Percentiles rank a stretch among this genome's conserved stretches.
Evolutionary conservation across 768 basidiomycete genomes (phyloP).

Genomic region (Suillus paluster): DNA sequence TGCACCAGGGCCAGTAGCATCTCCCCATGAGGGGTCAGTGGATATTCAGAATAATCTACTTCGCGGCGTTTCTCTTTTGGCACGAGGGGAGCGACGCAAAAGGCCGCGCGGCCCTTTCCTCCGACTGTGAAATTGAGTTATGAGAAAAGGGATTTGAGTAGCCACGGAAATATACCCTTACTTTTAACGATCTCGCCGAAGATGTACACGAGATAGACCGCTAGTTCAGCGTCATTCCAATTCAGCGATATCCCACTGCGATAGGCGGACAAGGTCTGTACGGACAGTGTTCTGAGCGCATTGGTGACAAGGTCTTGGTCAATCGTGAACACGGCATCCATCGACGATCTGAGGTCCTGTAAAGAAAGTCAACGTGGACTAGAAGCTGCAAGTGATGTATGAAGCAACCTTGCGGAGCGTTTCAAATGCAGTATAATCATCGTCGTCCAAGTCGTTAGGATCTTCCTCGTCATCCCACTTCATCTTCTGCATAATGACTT

Average conservation of each 20-base stretch:
- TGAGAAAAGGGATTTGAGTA: slow-evolving; percentile 7
- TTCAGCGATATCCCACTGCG: slow-evolving; percentile 61
- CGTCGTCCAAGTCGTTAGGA: slow-evolving; percentile 85
- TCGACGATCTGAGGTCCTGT: slow-evolving; percentile 83
- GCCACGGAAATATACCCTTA: slow-evolving; percentile 38
- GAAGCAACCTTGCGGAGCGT: slow-evolving; percentile 75
- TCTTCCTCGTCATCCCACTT: slow-evolving; percentile 87
- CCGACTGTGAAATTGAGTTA: slow-evolving; percentile 49
- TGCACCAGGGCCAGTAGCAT: slow-evolving; percentile 84
- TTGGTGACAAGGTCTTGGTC: slow-evolving; percentile 86
- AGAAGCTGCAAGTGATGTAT: slow-evolving; percentile 6
- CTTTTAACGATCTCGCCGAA: slow-evolving; percentile 94
- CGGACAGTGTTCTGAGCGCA: slow-evolving; percentile 71
- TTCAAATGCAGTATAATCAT: slow-evolving; percentile 83
- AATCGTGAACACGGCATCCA: slow-evolving; percentile 86
- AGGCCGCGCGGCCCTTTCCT: slow-evolving; percentile 82
- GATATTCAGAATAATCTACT: slow-evolving; percentile 76
- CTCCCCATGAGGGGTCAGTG: slow-evolving; percentile 89
- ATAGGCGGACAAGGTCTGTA: slow-evolving; percentile 76
- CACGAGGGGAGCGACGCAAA: slow-evolving; percentile 75
- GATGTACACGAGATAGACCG: slow-evolving; percentile 90
- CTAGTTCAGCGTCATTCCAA: slow-evolving; percentile 95
- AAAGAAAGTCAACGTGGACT: slow-evolving; percentile 18
- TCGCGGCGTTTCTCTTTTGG: slow-evolving; percentile 71
- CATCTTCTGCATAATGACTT: slow-evolving; percentile 84